These are phyloP conservation scores for Mentha longifolia DNA, from an alignment of 257 asterid genomes.

Conservation along the genomic window DNA sequence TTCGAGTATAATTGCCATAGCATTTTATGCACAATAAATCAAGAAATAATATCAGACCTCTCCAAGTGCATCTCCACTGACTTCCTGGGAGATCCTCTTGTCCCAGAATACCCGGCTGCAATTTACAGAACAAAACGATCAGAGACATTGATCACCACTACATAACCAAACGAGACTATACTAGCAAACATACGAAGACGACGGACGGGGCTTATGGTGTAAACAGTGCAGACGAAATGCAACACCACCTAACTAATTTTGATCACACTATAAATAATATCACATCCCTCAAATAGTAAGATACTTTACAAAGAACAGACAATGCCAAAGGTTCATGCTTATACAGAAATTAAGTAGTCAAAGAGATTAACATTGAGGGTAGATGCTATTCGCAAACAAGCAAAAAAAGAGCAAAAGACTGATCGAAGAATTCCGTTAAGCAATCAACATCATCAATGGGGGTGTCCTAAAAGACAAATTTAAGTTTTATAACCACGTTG, in stretches of 20 bases:
- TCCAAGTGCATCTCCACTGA: slow-evolving; percentile 50
- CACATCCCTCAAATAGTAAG: too few relatives aligned
- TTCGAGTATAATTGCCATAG: not conserved
- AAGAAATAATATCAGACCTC: slow-evolving; percentile 33
- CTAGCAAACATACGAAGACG: not conserved
- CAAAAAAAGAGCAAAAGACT: not conserved
- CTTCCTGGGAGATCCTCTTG: slow-evolving; percentile 60
- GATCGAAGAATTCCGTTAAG: not conserved
- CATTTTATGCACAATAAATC: not conserved
- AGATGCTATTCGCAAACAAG: not conserved
- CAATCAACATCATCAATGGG: too few relatives aligned
- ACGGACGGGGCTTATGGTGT: not conserved
- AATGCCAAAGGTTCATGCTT: not conserved
- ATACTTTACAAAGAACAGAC: not conserved
- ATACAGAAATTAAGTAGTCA: not conserved
- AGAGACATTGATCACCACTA: not conserved
- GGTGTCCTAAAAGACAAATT: too few relatives aligned
- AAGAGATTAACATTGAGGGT: not conserved
- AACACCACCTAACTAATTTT: not conserved
- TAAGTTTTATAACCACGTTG: not conserved
- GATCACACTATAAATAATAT: not conserved
- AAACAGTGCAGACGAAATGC: not conserved
- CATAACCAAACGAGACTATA: not conserved
- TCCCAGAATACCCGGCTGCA: slow-evolving; percentile 49
- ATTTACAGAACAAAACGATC: not conserved